These are phyloP conservation scores for Penicillium argentinense DNA, from an alignment of 495 filamentous ascomycete species.

Conservation along the genomic window DNA sequence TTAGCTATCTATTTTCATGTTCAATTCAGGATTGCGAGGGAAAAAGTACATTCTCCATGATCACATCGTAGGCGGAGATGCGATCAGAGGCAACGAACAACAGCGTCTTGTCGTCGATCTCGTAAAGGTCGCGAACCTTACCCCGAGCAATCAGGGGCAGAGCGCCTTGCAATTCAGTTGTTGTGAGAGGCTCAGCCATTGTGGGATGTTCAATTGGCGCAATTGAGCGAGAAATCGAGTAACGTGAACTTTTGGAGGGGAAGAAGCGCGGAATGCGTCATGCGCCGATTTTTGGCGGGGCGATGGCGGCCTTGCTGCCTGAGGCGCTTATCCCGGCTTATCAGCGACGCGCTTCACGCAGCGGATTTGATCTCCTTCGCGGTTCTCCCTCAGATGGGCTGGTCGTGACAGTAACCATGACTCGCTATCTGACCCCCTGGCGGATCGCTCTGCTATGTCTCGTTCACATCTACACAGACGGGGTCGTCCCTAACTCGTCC, in stretches of 20 bases:
- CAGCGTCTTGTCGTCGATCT: constrained; percentile 69
- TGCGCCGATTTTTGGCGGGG: constrained; percentile 23
- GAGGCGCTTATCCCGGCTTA: constrained; percentile 23
- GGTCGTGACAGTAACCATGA: constrained; percentile 48
- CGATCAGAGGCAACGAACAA: constrained; percentile 90
- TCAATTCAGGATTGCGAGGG: constrained; percentile 3
- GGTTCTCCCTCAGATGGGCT: too few species aligned
- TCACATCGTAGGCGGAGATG: constrained; percentile 92
- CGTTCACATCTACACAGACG: constrained; percentile 75
- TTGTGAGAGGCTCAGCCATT: constrained; percentile 52
- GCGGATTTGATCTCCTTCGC: too few species aligned
- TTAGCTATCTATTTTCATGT: constrained; percentile 2
- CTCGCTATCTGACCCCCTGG: constrained; percentile 79
- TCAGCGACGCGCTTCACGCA: constrained; percentile 16
- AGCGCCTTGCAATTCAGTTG: constrained; percentile 52
- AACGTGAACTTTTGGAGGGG: too few species aligned
- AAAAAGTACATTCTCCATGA: constrained; percentile 71
- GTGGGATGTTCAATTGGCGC: constrained; percentile 10
- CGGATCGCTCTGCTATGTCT: constrained; percentile 82
- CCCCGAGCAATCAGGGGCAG: constrained; percentile 61
- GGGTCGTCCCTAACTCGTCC: constrained; percentile 68
- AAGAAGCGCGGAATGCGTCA: constrained; percentile 19
- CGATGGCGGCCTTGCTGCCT: constrained; percentile 20
- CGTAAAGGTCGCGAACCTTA: constrained; percentile 84
- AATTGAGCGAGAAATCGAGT: constrained; percentile 10